Conservation (phyloP, 2,329 filamentous ascomycete genomes). For the Boeremia lycopersici region DNA sequence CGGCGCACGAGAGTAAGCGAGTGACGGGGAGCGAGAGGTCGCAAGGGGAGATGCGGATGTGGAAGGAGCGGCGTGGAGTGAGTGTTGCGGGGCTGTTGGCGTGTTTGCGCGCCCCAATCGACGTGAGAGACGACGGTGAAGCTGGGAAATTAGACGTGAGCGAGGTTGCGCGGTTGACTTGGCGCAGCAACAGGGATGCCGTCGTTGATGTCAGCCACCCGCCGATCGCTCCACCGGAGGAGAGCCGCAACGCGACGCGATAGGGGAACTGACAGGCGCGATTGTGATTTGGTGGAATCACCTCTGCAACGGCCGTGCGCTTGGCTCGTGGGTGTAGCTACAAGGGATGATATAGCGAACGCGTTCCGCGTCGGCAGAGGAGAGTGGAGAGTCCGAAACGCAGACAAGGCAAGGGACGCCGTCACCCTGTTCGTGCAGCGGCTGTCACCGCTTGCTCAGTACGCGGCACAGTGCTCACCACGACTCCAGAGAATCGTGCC, state of each 20-base stretch:
- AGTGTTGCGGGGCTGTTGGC: constrained; percentile 20
- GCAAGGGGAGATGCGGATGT: constrained; percentile 5
- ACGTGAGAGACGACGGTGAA: constrained; percentile 41
- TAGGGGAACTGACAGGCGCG: constrained; percentile 4
- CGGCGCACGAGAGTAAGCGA: constrained; percentile 21
- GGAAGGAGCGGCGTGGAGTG: constrained; percentile 3
- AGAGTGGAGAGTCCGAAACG: constrained; percentile 20
- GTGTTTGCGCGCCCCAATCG: constrained; percentile 32
- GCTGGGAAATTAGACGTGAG: constrained; percentile 15
- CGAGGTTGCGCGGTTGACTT: constrained; percentile 34
- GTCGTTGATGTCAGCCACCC: constrained; percentile 17
- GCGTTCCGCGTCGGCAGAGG: constrained; percentile 1
- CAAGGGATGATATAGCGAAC: constrained; percentile 10
- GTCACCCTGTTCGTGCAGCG: constrained; percentile 15
- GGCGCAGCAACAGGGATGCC: constrained; percentile 32
- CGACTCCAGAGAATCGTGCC: background rate
- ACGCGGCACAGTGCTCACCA: background rate
- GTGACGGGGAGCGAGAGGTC: constrained; percentile 15
- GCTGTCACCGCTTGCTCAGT: background rate
- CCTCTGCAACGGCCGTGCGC: constrained; percentile 1
- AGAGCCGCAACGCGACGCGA: constrained; percentile 7
- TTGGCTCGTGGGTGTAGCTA: constrained; percentile 9
- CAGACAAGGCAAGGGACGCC: constrained; percentile 12
- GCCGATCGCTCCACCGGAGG: constrained; percentile 9
- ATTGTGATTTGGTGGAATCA: background rate